Conservation (phyloP, 2,329 filamentous ascomycete species). For the Monosporascus sp. region DNA sequence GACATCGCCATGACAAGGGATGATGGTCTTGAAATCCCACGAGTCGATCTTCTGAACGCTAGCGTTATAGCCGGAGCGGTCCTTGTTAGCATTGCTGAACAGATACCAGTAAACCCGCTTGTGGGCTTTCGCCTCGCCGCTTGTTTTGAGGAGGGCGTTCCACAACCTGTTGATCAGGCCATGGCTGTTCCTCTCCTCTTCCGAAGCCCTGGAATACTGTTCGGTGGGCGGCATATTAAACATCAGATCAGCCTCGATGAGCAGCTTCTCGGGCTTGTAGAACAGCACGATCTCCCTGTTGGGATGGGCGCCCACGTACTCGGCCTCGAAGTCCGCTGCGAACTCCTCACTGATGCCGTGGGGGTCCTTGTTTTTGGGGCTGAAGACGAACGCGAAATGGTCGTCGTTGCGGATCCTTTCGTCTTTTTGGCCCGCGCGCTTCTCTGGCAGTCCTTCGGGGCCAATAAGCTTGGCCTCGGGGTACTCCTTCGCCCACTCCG, state of each 20-base stretch:
- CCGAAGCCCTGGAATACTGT: constrained; percentile 64
- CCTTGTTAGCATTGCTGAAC: constrained; percentile 42
- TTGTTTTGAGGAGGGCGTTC: constrained; percentile 52
- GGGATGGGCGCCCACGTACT: constrained; percentile 72
- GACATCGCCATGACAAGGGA: constrained; percentile 92
- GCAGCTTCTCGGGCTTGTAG: constrained; percentile 70
- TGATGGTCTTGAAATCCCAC: constrained; percentile 82
- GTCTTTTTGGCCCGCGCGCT: constrained; percentile 58
- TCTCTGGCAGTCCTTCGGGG: constrained; percentile 76
- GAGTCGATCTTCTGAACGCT: constrained; percentile 62
- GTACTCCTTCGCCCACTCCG: constrained; percentile 75
- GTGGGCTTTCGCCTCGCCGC: constrained; percentile 64
- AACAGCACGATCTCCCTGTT: constrained; percentile 88
- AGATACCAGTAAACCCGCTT: constrained; percentile 81
- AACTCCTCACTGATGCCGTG: constrained; percentile 68
- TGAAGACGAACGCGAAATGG: constrained; percentile 64
- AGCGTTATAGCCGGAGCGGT: constrained; percentile 64
- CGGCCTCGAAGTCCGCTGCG: constrained; percentile 77
- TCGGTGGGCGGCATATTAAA: constrained; percentile 88
- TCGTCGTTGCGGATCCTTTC: constrained; percentile 50
- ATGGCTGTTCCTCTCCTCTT: constrained; percentile 34
- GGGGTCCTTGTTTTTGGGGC: constrained; percentile 42
- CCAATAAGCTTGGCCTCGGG: constrained; percentile 76
- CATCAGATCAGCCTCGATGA: constrained; percentile 85
- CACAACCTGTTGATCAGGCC: constrained; percentile 41